Evolutionary conservation across 1,284 basidiomycete genomes (phyloP).

Genomic region (Amylostereum areolatum): DNA sequence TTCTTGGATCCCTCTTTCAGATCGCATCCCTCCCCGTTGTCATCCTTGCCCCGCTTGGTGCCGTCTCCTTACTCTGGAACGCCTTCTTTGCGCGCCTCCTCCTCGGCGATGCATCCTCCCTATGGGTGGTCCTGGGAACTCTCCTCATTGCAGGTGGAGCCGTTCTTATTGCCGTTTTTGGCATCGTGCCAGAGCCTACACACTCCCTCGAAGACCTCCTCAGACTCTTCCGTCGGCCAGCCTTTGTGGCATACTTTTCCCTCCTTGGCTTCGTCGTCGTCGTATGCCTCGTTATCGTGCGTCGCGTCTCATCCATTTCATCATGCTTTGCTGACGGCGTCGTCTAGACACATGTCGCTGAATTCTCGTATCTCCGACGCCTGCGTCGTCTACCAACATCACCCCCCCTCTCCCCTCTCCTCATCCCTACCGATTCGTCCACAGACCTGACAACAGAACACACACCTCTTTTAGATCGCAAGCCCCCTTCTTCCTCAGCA

Average conservation of each 20-base stretch:
- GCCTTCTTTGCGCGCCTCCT: constrained; percentile 87
- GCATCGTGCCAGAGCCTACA: constrained; percentile 89
- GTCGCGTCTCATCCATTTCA: constrained; percentile 23
- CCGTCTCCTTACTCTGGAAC: constrained; percentile 92
- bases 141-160: constrained; percentile 86
- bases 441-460: constrained; percentile 44
- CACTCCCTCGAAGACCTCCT: constrained; percentile 87
- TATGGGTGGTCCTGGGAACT: constrained; percentile 82
- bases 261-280: constrained; percentile 62
- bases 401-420: constrained; percentile 27
- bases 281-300: constrained; percentile 57
- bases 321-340: constrained; percentile 5
- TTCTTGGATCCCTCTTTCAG: constrained; percentile 91
- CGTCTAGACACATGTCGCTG: constrained; percentile 50
- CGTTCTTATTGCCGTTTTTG: constrained; percentile 86
- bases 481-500: constrained; percentile 24
- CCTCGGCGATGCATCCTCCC: constrained; percentile 83
- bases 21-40: constrained; percentile 92
- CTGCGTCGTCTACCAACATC: constrained; percentile 23
- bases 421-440: constrained; percentile 26
- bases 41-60: constrained; percentile 89
- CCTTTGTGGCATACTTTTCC: constrained; percentile 81
- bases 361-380: constrained; percentile 38
- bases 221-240: constrained; percentile 67
- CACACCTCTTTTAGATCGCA: constrained; percentile 54